Percentiles rank a stretch among this genome's conserved stretches.
Evolutionary conservation across 2,329 filamentous ascomycete genomes (phyloP).

Genomic region (Calonectria naviculata): DNA sequence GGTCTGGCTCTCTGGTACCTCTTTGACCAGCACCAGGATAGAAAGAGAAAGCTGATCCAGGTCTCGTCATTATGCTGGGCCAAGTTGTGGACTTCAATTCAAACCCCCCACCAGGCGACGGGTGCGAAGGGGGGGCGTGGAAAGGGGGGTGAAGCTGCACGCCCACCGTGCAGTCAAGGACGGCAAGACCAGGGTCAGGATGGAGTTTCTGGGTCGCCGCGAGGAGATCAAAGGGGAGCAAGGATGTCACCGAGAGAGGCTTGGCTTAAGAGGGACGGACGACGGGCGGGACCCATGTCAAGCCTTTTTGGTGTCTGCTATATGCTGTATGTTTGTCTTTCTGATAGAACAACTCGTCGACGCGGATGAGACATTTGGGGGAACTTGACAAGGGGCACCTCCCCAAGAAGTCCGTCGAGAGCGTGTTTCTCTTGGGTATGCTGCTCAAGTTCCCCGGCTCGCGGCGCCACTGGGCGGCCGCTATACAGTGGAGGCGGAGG

Average conservation of each 20-base stretch:
- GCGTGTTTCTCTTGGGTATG: conserved; percentile 23
- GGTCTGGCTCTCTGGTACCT: conserved; percentile 36
- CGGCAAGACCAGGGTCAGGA: conserved; percentile 32
- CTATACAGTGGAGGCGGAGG: conserved; percentile 10
- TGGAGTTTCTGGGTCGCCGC: conserved; percentile 35
- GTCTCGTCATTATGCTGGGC: conserved; percentile 41
- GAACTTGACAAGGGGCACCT: conserved; percentile 25
- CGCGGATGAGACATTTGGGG: conserved; percentile 37
- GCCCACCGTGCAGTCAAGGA: conserved; percentile 28
- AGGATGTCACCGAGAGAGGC: conserved; percentile 33
- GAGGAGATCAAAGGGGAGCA: conserved; percentile 42
- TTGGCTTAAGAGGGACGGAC: conserved; percentile 28
- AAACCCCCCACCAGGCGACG: conserved; percentile 32
- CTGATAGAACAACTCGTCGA: conserved; percentile 35
- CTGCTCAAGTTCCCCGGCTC: conserved; percentile 11
- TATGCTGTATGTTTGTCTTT: conserved; percentile 29
- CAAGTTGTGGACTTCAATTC: conserved; percentile 31
- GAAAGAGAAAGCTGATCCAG: conserved; percentile 38
- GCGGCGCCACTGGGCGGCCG: conserved; percentile 20
- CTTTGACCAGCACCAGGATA: conserved; percentile 38
- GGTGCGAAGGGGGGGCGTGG: conserved; percentile 28
- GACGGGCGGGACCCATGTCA: conserved; percentile 36
- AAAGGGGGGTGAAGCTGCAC: conserved; percentile 6
- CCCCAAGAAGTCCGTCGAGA: conserved; percentile 19
- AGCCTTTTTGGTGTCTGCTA: conserved; percentile 28